Percentiles rank a stretch among this genome's conserved stretches.
Evolutionary conservation across 148 eudicot genomes (phyloP).

Genomic region (Vaccinium macrocarpon): DNA sequence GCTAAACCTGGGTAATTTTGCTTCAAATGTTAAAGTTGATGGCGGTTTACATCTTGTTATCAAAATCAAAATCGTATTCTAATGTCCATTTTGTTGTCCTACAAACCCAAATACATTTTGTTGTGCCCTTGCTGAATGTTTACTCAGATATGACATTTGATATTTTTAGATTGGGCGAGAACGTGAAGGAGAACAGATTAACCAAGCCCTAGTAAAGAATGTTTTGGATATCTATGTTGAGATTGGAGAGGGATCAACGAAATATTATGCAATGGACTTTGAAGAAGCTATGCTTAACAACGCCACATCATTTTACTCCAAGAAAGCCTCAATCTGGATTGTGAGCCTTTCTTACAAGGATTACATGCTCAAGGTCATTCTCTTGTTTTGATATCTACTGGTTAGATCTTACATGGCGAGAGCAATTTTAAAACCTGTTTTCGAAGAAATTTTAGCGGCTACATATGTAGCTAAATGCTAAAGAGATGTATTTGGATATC

Average conservation of each 20-base stretch:
- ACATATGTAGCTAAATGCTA: neutral
- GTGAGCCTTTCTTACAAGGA: neutral
- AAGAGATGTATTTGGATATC: neutral
- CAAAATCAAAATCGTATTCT: neutral
- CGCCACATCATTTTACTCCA: slow-evolving; percentile 75
- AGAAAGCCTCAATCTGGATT: slow-evolving; percentile 84
- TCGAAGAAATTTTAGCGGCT: neutral
- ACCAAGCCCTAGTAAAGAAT: slow-evolving; percentile 74
- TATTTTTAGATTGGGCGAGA: slow-evolving; percentile 74
- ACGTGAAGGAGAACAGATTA: slow-evolving; percentile 91
- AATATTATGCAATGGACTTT: slow-evolving; percentile 68
- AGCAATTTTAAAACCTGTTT: neutral
- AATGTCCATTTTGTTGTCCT: neutral
- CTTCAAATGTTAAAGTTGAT: neutral
- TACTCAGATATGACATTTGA: neutral
- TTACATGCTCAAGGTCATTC: neutral
- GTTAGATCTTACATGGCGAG: neutral
- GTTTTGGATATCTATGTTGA: slow-evolving; percentile 91
- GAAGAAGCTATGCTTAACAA: slow-evolving; percentile 72
- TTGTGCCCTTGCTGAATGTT: neutral
- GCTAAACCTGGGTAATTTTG: neutral
- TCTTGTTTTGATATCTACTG: neutral
- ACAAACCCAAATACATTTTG: neutral
- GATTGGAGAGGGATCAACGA: slow-evolving; percentile 81
- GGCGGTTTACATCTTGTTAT: neutral